These are phyloP conservation scores for Linnemannia elongata DNA, from an alignment of 192 early-diverging fungal genomes.

Conservation along the genomic window DNA sequence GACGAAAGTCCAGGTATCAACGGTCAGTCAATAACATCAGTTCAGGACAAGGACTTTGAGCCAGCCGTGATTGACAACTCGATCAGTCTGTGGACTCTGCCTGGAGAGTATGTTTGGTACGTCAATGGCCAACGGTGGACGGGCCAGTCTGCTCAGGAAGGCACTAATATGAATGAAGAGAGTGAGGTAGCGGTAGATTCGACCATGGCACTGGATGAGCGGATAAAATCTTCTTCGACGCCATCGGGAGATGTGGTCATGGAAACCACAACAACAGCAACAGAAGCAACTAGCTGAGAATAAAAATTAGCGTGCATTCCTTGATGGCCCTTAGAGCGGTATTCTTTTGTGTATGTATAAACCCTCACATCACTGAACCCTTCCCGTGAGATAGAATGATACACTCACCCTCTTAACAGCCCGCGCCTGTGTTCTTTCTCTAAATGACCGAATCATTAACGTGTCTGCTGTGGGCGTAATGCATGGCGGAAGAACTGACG, in stretches of 20 bases:
- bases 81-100: conserved; percentile 56
- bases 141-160: neutral
- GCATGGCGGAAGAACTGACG: neutral
- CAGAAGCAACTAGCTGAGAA: neutral
- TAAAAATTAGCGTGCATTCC: neutral
- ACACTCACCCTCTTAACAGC: neutral
- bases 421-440: neutral
- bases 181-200: neutral
- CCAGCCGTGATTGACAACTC: conserved; percentile 56
- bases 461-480: neutral
- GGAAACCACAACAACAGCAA: neutral
- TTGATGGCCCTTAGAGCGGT: neutral
- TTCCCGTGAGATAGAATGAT: neutral
- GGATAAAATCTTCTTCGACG: neutral
- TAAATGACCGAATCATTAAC: neutral
- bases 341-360: neutral
- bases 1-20: conserved; percentile 4
- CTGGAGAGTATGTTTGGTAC: conserved; percentile 47
- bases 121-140: conserved; percentile 41
- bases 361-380: neutral
- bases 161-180: neutral
- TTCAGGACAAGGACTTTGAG: conserved; percentile 19
- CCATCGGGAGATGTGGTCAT: neutral
- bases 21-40: conserved; percentile 6
- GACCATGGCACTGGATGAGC: neutral